Evolutionary conservation across 257 asterid genomes (phyloP), one percentile per base, ranked within the genome.

Genomic region (Plantago major): DNA sequence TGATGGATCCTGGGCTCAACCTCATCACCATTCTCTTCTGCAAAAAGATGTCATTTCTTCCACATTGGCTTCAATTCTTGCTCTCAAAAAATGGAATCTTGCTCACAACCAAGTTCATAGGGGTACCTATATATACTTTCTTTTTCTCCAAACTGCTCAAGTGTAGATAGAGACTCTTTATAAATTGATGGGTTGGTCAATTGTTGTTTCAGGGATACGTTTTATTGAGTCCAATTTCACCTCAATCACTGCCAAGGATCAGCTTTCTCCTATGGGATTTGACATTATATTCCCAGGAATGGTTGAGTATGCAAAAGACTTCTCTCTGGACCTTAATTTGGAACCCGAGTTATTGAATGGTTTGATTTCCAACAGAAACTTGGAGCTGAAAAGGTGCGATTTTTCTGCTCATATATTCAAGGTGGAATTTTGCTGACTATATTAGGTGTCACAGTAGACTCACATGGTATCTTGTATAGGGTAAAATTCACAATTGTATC

Each of bases 1-100:
- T 46, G 87, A 92, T 77, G 99, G 99, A 26, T 92, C 97, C 4
- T 92, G 97, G 97, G 81, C 86, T 49, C 85, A 80, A 60, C 90
- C 94, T 38, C 93, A 88, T 67, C 93, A 79, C 51, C 84, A 74
- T 58, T 58, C 73, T 65, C 58, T 72, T n/a, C 70, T 92, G 38
- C 79, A 69, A 54, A 92, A 86, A 71, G 97, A 89, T 67, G 82
- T 76, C 48, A 74, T 89, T 47, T 84, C 88, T 64, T 89, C 95
- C 51, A 89, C 98, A 16, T 71, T 92, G 71, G 98, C 98, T 10
- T 81, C 87, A 47, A 75, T 89, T 67, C 90, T 92, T 67, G 95
- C 97, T 0, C 95, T 92, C 45, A 81, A 71, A 66, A 85, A 65
- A 74, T 92, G 98, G 98, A 81, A 83, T 19, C 68, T 84, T 38